Evolutionary conservation across 768 basidiomycete species (phyloP).

Genomic region (Suillus hirtellus): DNA sequence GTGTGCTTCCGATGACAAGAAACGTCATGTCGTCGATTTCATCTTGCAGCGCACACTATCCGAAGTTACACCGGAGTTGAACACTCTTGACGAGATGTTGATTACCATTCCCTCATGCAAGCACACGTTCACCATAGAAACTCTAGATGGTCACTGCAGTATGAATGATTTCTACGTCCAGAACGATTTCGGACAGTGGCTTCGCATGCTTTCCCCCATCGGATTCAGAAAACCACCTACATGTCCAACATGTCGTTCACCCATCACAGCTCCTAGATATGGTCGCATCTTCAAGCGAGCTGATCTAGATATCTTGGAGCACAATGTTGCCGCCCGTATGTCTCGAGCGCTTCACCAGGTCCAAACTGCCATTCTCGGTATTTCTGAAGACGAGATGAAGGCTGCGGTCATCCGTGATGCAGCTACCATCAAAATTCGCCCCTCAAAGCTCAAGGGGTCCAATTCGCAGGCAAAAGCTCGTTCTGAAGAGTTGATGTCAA

Average conservation of each 20-base stretch:
- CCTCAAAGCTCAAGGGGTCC: conserved; percentile 12
- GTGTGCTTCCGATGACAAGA: conserved; percentile 44
- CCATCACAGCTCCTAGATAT: conserved; percentile 60
- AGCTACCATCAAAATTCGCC: conserved; percentile 18
- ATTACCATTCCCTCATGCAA: conserved; percentile 63
- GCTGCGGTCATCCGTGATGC: conserved; percentile 11
- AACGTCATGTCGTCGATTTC: conserved; percentile 56
- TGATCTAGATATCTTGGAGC: conserved; percentile 63
- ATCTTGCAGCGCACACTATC: conserved; percentile 50
- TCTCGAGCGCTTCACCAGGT: conserved; percentile 41
- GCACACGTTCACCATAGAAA: conserved; percentile 72
- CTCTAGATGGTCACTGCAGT: conserved; percentile 60
- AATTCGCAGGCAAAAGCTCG: conserved; percentile 14
- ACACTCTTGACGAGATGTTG: conserved; percentile 47
- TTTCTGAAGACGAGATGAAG: conserved; percentile 30
- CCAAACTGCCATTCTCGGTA: conserved; percentile 27
- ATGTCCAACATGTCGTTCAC: conserved; percentile 63
- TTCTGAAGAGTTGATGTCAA: conserved; percentile 17
- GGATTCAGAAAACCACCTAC: conserved; percentile 44
- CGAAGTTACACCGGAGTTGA: conserved; percentile 45
- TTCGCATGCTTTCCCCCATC: conserved; percentile 41
- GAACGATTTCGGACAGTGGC: conserved; percentile 41
- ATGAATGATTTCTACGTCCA: conserved; percentile 52
- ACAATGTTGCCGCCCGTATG: conserved; percentile 57
- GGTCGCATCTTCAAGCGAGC: conserved; percentile 63